Conservation (phyloP, 1,139 yeast species). For the Hanseniaspora sp. region DNA sequence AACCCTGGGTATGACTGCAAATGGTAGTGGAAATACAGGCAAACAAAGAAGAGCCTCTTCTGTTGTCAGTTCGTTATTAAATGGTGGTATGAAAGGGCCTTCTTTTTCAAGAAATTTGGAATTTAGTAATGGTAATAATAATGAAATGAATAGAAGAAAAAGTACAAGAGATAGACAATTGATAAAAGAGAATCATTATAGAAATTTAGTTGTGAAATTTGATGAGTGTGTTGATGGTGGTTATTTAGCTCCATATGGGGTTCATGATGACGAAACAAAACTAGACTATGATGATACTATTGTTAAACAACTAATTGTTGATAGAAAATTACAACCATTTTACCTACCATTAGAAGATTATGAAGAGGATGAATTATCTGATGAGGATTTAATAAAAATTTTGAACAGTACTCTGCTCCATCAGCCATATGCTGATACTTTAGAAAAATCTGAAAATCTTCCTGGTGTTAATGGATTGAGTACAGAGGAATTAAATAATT, state of each 20-base stretch:
- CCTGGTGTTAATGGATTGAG: slow-evolving; percentile 44
- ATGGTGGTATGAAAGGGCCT: slow-evolving; percentile 19
- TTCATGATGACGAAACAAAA: slow-evolving; percentile 52
- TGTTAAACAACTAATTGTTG: slow-evolving; percentile 55
- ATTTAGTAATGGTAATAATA: background rate
- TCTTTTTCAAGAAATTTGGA: slow-evolving; percentile 15
- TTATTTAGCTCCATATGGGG: slow-evolving; percentile 75
- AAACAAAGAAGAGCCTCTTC: slow-evolving; percentile 24
- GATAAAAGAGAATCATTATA: slow-evolving; percentile 43
- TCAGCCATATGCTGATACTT: slow-evolving; percentile 42
- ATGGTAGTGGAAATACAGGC: slow-evolving; percentile 4
- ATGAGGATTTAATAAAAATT: slow-evolving; percentile 51
- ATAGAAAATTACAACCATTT: slow-evolving; percentile 74
- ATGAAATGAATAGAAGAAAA: slow-evolving; percentile 24
- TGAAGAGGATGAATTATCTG: slow-evolving; percentile 56
- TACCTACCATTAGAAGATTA: slow-evolving; percentile 80
- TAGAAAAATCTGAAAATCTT: slow-evolving; percentile 42
- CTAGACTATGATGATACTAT: slow-evolving; percentile 63
- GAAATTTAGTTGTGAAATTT: slow-evolving; percentile 45
- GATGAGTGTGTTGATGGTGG: slow-evolving; percentile 69
- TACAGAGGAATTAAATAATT: slow-evolving; percentile 18
- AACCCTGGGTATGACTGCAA: slow-evolving; percentile 11
- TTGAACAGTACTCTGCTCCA: slow-evolving; percentile 48
- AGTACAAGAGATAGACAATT: slow-evolving; percentile 44
- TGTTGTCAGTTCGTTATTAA: slow-evolving; percentile 22